phyloP scores from a whole-genome alignment of 208 protist genomes.

The Novymonas esmeraldas region DNA sequence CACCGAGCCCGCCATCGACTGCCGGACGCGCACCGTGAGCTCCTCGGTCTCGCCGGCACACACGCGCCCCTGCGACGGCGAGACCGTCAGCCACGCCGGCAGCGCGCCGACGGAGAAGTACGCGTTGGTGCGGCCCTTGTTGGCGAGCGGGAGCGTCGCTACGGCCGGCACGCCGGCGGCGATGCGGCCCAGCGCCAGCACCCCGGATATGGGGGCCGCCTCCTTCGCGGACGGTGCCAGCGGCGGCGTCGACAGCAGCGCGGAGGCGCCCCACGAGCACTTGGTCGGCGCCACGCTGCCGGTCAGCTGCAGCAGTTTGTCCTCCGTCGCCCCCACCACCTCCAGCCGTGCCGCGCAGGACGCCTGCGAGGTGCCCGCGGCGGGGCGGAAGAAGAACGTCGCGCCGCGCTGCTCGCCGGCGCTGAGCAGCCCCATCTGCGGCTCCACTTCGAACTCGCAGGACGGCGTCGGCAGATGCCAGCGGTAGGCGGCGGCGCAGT shows the following conservation, averaged over 20 bases:
- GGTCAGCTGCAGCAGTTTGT: slow-evolving; percentile 60
- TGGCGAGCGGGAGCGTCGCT: slow-evolving; percentile 56
- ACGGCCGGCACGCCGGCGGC: slow-evolving; percentile 60
- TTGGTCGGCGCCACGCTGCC: slow-evolving; percentile 68
- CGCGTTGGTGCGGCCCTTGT: slow-evolving; percentile 64
- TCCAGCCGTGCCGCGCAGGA: slow-evolving; percentile 52
- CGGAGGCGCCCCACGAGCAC: slow-evolving; percentile 53
- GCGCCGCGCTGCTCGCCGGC: slow-evolving; percentile 62
- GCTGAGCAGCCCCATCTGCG: slow-evolving; percentile 59
- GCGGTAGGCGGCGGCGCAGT: slow-evolving; percentile 77
- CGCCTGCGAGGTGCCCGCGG: slow-evolving; percentile 39
- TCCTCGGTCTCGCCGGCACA: slow-evolving; percentile 70
- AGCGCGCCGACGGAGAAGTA: slow-evolving; percentile 79
- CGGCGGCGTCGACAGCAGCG: slow-evolving; percentile 6
- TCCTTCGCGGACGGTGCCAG: slow-evolving; percentile 5
- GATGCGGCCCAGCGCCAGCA: slow-evolving; percentile 75
- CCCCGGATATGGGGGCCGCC: slow-evolving; percentile 29
- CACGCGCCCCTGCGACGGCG: slow-evolving; percentile 69
- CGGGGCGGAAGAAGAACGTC: slow-evolving; percentile 75
- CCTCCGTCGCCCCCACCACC: slow-evolving; percentile 74
- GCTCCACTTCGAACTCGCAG: slow-evolving; percentile 68
- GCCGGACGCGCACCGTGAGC: slow-evolving; percentile 58
- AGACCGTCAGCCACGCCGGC: slow-evolving; percentile 69
- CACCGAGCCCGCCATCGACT: slow-evolving; percentile 36
- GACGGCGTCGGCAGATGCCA: slow-evolving; percentile 57